phyloP scores from a whole-genome alignment of 1,139 yeast genomes.

The Blastobotrys niveus region DNA sequence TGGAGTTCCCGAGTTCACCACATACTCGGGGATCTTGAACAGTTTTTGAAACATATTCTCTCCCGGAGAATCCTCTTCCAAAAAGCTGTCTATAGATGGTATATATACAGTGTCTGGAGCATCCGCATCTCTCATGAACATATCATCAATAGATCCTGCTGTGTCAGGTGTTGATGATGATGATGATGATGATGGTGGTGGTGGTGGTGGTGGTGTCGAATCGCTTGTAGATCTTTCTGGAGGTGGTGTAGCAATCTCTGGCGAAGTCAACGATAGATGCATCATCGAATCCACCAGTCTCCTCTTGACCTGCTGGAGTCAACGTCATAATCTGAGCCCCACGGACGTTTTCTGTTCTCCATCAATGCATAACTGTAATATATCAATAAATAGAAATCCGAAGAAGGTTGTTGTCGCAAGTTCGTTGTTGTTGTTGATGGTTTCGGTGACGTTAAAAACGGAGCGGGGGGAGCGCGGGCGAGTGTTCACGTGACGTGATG shows the following conservation, averaged over 20 bases:
- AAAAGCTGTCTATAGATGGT: slow-evolving; percentile 26
- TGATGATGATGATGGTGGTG: background rate
- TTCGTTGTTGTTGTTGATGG: too few species aligned
- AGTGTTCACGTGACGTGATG: too few species aligned
- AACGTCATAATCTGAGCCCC: slow-evolving; percentile 1
- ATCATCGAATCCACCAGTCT: slow-evolving; percentile 13
- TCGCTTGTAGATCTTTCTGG: background rate
- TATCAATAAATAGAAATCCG: too few species aligned
- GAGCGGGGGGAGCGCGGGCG: too few species aligned
- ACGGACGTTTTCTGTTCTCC: slow-evolving; percentile 6
- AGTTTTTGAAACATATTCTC: slow-evolving; percentile 15
- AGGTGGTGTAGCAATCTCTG: background rate
- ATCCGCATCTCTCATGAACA: slow-evolving; percentile 21
- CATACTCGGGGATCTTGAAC: slow-evolving; percentile 15
- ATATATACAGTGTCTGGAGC: slow-evolving; percentile 24
- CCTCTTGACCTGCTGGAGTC: slow-evolving; percentile 7
- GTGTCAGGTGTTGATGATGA: background rate
- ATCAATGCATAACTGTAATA: slow-evolving; percentile 6
- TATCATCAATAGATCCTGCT: background rate
- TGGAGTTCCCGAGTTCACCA: slow-evolving; percentile 11
- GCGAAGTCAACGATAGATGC: slow-evolving; percentile 5
- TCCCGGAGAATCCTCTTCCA: slow-evolving; percentile 18
- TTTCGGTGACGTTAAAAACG: too few species aligned
- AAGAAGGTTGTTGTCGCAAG: too few species aligned
- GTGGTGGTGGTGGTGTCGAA: background rate